Percentiles rank a stretch among this genome's conserved stretches.
phyloP scores from a whole-genome alignment of 495 filamentous ascomycete species.

The Tuber aestivum region DNA sequence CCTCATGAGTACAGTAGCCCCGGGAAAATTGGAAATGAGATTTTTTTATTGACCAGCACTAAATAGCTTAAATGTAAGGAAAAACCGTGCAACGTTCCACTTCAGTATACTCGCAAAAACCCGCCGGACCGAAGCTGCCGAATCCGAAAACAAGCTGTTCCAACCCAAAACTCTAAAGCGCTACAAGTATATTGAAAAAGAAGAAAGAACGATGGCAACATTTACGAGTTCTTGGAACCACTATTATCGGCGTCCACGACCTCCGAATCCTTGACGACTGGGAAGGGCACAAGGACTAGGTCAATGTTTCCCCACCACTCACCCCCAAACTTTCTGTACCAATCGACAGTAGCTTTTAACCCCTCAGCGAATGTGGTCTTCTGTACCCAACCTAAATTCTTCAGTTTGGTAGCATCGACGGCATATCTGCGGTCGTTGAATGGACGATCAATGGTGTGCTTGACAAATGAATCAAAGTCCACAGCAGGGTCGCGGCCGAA shows the following conservation, averaged over 20 bases:
- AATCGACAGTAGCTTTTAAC: conserved; percentile 59
- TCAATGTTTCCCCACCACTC: conserved; percentile 71
- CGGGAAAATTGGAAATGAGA: not conserved
- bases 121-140: conserved; percentile 1
- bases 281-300: conserved; percentile 56
- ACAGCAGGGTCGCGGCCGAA: conserved; percentile 44
- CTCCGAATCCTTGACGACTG: conserved; percentile 48
- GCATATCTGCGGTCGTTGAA: conserved; percentile 69
- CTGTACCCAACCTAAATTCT: conserved; percentile 61
- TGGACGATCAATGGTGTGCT: conserved; percentile 62
- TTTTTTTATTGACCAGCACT: not conserved
- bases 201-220: not conserved
- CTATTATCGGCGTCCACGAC: conserved; percentile 40
- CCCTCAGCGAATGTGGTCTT: conserved; percentile 58
- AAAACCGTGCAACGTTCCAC: not conserved
- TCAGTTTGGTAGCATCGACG: conserved; percentile 61
- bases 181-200: conserved; percentile 2
- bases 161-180: conserved; percentile 4
- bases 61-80: not conserved
- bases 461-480: conserved; percentile 50
- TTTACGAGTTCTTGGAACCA: not conserved
- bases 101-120: conserved; percentile 5
- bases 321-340: conserved; percentile 60
- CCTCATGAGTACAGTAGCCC: not conserved
- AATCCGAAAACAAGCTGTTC: conserved; percentile 2